Evolutionary conservation across 495 filamentous ascomycete species (phyloP), one percentile per base, ranked within the genome.

Genomic region (Parmelia sp.): DNA sequence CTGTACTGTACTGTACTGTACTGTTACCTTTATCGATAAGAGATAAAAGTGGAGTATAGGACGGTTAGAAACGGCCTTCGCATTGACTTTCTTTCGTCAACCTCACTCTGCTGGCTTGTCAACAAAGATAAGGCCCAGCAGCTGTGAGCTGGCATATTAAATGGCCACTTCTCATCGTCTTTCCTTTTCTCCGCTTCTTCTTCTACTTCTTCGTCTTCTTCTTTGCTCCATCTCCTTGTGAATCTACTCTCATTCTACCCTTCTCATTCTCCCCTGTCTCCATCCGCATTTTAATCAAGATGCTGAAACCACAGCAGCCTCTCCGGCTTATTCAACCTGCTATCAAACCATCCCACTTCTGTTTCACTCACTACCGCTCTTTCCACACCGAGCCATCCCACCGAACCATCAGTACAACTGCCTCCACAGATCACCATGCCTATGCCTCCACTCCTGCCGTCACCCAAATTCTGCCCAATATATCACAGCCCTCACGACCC

Each of bases 401-500:
- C 10, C 62, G 62, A 27, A 59, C 44, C 37, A 45, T 64, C 62
- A 64, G 62, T 29, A 64, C 40, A 37, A 60, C 62, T 17, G 62
- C 56, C 25, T 59, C 62, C 31, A 27, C 42, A 29, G 42, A 64
- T 51, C 44, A 53, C 7, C 23, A 23, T 7, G 17, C n/a, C 25
- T 39, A 42, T 37, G 33, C 33, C 15, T 35, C 37, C 21, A 42
- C 33, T 39, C 33, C 62, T 25, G 12, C 42, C 8, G 56, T 51
- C 14, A 51, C 62, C n/a, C 23, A 42, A 19, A 31, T 35, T 47
- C n/a, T 44, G 44, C 40, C 56, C 25, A 23, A 23, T 35, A 58
- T 33, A 36, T 40, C 40, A 25, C 37, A 37, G 55, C 53, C 44
- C 19, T 51, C 47, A 23, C 67, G 85, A 8, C 85, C 89, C 6